Evolutionary conservation across 352 stramenopile genomes (phyloP).

Genomic region (Phytophthora sp.): DNA sequence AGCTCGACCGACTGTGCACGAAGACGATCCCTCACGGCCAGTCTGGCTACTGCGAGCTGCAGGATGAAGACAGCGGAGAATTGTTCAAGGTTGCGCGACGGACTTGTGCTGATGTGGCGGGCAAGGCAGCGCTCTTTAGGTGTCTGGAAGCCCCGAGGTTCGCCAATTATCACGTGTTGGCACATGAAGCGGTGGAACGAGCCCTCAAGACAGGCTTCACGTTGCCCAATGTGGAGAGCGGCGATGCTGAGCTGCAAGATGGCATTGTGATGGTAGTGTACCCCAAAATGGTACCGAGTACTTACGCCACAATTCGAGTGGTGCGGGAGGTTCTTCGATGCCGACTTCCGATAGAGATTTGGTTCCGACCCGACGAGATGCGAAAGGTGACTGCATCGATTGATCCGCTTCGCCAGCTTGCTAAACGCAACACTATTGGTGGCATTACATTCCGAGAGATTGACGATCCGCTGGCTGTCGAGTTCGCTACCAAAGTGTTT

Average conservation of each 20-base stretch:
- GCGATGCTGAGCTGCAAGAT: not conserved
- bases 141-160: slow-evolving; percentile 50
- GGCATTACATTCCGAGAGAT: slow-evolving; percentile 34
- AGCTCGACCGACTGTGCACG: slow-evolving; percentile 19
- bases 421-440: slow-evolving; percentile 19
- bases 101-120: slow-evolving; percentile 30
- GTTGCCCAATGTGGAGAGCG: not conserved
- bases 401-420: slow-evolving; percentile 27
- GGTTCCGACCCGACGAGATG: slow-evolving; percentile 49
- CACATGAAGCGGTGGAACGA: slow-evolving; percentile 10
- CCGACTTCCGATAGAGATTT: slow-evolving; percentile 56
- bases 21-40: slow-evolving; percentile 24
- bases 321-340: slow-evolving; percentile 41
- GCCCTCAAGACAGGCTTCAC: slow-evolving; percentile 3
- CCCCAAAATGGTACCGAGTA: slow-evolving; percentile 44
- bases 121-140: slow-evolving; percentile 33
- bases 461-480: slow-evolving; percentile 22
- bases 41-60: slow-evolving; percentile 53
- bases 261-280: slow-evolving; percentile 64
- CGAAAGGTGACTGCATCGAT: slow-evolving; percentile 18
- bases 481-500: slow-evolving; percentile 56
- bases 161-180: slow-evolving; percentile 32
- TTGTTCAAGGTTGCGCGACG: slow-evolving; percentile 33
- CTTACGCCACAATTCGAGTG: slow-evolving; percentile 39
- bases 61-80: slow-evolving; percentile 31